Conservation (phyloP, 495 filamentous ascomycete genomes). For the Astrothelium macrocarpum region DNA sequence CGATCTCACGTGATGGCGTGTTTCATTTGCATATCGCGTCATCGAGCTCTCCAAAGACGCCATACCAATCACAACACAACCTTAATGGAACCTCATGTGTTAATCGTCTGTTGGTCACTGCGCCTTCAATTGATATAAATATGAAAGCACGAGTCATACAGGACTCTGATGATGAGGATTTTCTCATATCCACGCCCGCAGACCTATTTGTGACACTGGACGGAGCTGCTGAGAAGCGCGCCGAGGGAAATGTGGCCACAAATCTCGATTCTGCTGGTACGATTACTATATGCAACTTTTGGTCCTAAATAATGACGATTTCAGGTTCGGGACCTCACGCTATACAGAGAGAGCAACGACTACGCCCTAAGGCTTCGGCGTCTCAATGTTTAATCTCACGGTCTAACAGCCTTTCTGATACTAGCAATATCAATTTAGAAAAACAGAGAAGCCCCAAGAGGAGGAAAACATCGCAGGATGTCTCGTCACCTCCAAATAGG, state of each 20-base stretch:
- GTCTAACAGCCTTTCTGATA: background rate
- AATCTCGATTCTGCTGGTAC: background rate
- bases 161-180: conserved; percentile 22
- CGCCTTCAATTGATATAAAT: background rate
- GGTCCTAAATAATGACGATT: background rate
- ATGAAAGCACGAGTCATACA: conserved; percentile 11
- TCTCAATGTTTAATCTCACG: background rate
- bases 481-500: background rate
- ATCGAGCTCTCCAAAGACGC: background rate
- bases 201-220: background rate
- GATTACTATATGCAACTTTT: background rate
- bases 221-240: no score
- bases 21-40: background rate
- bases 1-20: background rate
- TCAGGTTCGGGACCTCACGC: background rate
- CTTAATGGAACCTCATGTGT: background rate
- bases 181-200: conserved; percentile 10
- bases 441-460: background rate
- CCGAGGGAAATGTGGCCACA: background rate
- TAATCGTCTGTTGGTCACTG: background rate
- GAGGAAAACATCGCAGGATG: background rate
- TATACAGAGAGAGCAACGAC: background rate
- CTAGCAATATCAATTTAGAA: conserved; percentile 4
- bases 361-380: background rate
- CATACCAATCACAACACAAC: background rate